Conservation (phyloP, 257 asterid species). For the Nicotiana undulata region DNA sequence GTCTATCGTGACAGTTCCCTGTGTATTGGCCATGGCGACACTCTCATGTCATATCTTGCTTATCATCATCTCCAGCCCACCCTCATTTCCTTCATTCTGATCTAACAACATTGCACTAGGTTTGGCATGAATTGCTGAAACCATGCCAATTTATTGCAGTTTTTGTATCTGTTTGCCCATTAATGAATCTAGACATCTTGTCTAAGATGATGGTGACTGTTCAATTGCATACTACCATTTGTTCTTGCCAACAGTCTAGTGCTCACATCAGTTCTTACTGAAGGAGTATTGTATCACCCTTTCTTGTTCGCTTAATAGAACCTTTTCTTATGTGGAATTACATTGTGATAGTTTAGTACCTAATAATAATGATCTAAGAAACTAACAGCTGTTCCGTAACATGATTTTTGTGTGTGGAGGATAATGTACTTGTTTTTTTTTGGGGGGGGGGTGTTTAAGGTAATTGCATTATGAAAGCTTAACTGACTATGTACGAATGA, state of each 20-base stretch:
- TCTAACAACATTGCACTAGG: neutral
- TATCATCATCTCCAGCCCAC: neutral
- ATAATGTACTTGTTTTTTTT: neutral
- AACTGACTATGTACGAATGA: neutral
- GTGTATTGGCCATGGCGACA: neutral
- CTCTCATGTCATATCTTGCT: neutral
- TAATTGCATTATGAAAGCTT: neutral
- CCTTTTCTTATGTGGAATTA: neutral
- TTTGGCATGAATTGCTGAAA: constrained; percentile 1
- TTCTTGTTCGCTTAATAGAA: neutral
- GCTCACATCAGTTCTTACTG: neutral
- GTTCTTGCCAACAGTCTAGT: neutral
- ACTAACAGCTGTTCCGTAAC: neutral
- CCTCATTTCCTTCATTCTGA: neutral
- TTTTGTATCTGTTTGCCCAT: neutral
- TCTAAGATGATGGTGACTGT: neutral
- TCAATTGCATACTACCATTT: neutral
- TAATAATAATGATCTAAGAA: neutral
- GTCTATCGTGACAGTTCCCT: neutral
- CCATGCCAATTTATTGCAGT: neutral
- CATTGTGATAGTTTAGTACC: neutral
- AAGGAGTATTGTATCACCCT: neutral
- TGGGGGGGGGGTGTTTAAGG: neutral
- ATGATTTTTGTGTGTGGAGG: neutral
- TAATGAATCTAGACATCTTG: neutral